phyloP scores from a whole-genome alignment of 805 yeast genomes.

The Torulaspora maleeae region DNA sequence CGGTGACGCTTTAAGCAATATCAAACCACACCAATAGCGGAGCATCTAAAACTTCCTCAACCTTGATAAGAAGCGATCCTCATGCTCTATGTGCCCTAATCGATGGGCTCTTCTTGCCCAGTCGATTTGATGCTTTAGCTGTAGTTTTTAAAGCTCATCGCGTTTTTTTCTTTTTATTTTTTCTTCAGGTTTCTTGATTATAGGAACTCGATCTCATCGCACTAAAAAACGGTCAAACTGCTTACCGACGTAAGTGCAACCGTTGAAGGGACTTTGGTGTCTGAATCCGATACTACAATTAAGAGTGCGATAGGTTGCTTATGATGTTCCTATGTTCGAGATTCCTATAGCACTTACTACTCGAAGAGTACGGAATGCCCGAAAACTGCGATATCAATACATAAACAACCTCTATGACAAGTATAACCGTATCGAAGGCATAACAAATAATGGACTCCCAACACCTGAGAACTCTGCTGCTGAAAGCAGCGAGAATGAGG shows the following conservation, averaged over 20 bases:
- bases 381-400: slow-evolving; percentile 31
- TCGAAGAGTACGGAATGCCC: slow-evolving; percentile 17
- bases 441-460: slow-evolving; percentile 13
- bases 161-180: slow-evolving; percentile 4
- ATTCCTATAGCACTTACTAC: slow-evolving; percentile 21
- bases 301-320: not conserved
- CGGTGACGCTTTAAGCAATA: too few species aligned
- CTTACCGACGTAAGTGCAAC: not conserved
- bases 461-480: slow-evolving; percentile 29
- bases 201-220: slow-evolving; percentile 1
- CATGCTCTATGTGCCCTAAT: too few species aligned
- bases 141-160: not conserved
- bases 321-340: slow-evolving; percentile 26
- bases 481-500: slow-evolving; percentile 22
- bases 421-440: slow-evolving; percentile 11
- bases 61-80: too few species aligned
- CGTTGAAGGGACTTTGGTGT: too few species aligned
- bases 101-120: too few species aligned
- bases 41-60: too few species aligned
- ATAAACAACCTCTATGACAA: slow-evolving; percentile 21
- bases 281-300: too few species aligned
- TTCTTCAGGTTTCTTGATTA: not conserved
- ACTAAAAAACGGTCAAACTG: not conserved
- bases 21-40: too few species aligned
- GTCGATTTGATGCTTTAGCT: not conserved